Percentiles rank a stretch among this genome's conserved stretches.
Evolutionary conservation across 495 filamentous ascomycete species (phyloP).

Genomic region (Penicillium pulvis): DNA sequence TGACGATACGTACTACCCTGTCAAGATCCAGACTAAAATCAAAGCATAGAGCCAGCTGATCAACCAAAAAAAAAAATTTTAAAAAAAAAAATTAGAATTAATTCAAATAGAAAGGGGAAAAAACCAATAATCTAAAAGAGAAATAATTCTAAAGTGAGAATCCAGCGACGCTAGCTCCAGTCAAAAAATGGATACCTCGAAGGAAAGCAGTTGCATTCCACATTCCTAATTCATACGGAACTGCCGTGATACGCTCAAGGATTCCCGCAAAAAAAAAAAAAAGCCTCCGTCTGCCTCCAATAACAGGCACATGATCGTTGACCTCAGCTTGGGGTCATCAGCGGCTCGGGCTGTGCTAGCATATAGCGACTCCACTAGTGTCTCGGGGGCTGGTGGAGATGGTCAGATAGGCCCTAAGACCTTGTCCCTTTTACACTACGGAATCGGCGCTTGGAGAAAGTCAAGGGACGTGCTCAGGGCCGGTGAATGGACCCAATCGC

Average conservation of each 20-base stretch:
- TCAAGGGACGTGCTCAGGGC: conserved; percentile 8
- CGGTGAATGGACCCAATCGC: conserved; percentile 17
- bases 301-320: conserved; percentile 21
- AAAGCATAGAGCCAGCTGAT: conserved; percentile 17
- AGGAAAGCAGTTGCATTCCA: conserved; percentile 25
- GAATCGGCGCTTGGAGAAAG: conserved; percentile 18
- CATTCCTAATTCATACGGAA: conserved; percentile 30
- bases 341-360: conserved; percentile 14
- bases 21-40: conserved; percentile 1
- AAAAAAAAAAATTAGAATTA: background rate
- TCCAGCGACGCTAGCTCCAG: conserved; percentile 15
- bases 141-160: background rate
- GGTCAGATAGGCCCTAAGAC: conserved; percentile 2
- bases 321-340: conserved; percentile 17
- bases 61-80: conserved; percentile 9
- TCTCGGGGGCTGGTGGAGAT: conserved; percentile 10
- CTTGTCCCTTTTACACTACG: background rate
- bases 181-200: conserved; percentile 19
- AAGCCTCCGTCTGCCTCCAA: conserved; percentile 1
- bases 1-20: background rate
- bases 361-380: conserved; percentile 6
- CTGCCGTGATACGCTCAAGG: conserved; percentile 34
- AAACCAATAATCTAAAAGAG: background rate
- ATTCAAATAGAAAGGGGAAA: conserved; percentile 1
- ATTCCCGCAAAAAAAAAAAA: conserved; percentile 30